A percentile compares a stretch with the other conserved stretches of the same genome.
phyloP scores from a whole-genome alignment of 2,329 filamentous ascomycete genomes.

The Pseudogymnoascus sp. region DNA sequence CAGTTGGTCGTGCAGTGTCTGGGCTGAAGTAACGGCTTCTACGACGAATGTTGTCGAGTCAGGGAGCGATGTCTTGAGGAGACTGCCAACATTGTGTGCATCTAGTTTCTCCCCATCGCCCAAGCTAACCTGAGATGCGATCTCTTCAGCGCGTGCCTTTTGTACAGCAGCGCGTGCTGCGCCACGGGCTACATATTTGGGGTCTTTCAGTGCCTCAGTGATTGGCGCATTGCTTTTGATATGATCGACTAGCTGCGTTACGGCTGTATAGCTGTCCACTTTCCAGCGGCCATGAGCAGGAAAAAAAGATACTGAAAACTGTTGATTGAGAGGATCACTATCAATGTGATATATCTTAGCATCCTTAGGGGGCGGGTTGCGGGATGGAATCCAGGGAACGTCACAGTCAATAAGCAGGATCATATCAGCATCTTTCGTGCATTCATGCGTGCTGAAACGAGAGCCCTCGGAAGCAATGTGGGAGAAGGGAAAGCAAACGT shows the following conservation, averaged over 20 bases:
- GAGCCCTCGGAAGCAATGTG: constrained; percentile 40
- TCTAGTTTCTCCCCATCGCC: constrained; percentile 20
- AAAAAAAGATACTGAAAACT: constrained; percentile 52
- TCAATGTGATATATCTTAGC: constrained; percentile 59
- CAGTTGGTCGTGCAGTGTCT: neutral
- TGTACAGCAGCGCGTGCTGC: constrained; percentile 16
- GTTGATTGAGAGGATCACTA: constrained; percentile 56
- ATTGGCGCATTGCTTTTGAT: constrained; percentile 16
- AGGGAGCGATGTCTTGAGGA: neutral
- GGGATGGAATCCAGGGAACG: constrained; percentile 61
- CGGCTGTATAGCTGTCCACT: constrained; percentile 40
- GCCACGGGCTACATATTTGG: constrained; percentile 7
- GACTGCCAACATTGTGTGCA: neutral
- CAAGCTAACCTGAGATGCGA: constrained; percentile 20
- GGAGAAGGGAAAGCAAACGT: constrained; percentile 36
- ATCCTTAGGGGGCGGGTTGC: constrained; percentile 47
- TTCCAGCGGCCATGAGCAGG: constrained; percentile 43
- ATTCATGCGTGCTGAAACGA: constrained; percentile 50
- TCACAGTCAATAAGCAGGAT: constrained; percentile 62
- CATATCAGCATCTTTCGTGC: constrained; percentile 48
- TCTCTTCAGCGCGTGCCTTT: constrained; percentile 20
- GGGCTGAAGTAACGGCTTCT: neutral
- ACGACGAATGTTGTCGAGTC: neutral
- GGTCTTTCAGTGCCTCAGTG: neutral
- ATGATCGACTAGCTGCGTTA: constrained; percentile 28